Conservation (phyloP, 2,329 filamentous ascomycete species). For the Aspergillus fijiensis region DNA sequence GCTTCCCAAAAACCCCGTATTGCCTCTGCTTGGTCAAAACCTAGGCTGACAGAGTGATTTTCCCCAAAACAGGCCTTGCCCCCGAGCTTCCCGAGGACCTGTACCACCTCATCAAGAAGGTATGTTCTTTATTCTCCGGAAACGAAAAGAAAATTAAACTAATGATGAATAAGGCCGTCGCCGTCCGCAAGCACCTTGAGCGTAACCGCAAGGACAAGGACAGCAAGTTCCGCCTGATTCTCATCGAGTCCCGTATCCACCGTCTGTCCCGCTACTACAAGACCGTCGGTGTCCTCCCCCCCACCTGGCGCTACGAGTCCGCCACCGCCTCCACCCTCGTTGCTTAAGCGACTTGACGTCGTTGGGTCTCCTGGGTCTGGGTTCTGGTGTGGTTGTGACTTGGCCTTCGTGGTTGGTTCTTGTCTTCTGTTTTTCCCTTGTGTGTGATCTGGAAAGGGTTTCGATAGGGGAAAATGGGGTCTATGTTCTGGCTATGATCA, state of each 20-base stretch:
- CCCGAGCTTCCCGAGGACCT: constrained; percentile 99
- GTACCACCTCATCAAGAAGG: constrained; percentile 99
- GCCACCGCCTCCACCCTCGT: constrained; percentile 94
- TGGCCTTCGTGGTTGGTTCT: background rate
- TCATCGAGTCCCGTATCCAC: constrained; percentile 99
- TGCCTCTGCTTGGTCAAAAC: constrained; percentile 81
- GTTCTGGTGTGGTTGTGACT: background rate
- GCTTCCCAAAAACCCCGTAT: constrained; percentile 40
- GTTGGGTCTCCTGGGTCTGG: background rate
- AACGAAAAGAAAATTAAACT: background rate
- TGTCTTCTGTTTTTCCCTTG: background rate
- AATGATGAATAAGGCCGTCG: constrained; percentile 67
- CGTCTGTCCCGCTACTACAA: constrained; percentile 99
- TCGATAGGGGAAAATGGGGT: background rate
- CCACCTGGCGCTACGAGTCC: constrained; percentile 99
- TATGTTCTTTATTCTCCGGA: constrained; percentile 41
- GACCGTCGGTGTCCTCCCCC: constrained; percentile 78
- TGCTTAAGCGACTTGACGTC: constrained; percentile 59
- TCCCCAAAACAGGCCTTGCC: constrained; percentile 75
- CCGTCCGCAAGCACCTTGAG: constrained; percentile 99
- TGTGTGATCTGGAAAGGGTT: background rate
- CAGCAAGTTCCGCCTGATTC: constrained; percentile 99
- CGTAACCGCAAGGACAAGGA: constrained; percentile 99
- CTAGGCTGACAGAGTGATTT: constrained; percentile 87
- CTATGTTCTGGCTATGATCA: background rate